Evolutionary conservation across 2,329 filamentous ascomycete genomes (phyloP).

Genomic region (Neospermospora avenae): DNA sequence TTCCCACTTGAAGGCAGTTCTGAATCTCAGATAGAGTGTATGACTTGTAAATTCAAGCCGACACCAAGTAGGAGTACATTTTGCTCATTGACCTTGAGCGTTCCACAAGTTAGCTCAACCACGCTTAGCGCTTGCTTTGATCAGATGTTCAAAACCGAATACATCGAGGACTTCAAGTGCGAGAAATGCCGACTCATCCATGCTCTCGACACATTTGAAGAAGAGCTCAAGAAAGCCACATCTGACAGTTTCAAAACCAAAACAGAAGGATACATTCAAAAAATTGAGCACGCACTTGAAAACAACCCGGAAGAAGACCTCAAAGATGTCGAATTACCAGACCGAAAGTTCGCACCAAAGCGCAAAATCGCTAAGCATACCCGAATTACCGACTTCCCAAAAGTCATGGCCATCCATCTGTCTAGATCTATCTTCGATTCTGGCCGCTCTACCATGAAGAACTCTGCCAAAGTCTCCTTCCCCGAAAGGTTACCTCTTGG

Average conservation of each 20-base stretch:
- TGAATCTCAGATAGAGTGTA: constrained; percentile 93
- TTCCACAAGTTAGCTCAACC: constrained; percentile 78
- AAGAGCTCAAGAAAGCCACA: constrained; percentile 52
- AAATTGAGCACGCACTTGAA: constrained; percentile 67
- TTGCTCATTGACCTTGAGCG: constrained; percentile 86
- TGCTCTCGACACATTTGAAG: constrained; percentile 61
- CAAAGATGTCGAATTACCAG: constrained; percentile 69
- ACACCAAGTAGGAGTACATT: constrained; percentile 81
- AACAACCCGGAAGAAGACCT: constrained; percentile 77
- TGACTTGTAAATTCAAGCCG: constrained; percentile 85
- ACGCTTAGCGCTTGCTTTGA: constrained; percentile 88
- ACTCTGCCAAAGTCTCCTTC: constrained; percentile 89
- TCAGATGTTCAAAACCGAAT: constrained; percentile 88
- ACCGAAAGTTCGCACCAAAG: constrained; percentile 71
- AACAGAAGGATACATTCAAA: constrained; percentile 57
- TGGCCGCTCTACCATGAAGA: constrained; percentile 78
- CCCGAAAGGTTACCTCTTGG: constrained; percentile 84
- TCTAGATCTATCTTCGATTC: constrained; percentile 89
- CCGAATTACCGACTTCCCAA: constrained; percentile 82
- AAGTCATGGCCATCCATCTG: constrained; percentile 85
- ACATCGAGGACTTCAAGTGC: constrained; percentile 96
- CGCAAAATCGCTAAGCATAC: constrained; percentile 84
- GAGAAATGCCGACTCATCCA: constrained; percentile 87
- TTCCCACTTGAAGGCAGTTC: constrained; percentile 91
- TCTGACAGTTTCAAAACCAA: constrained; percentile 49